Conservation (phyloP, 2,329 filamentous ascomycete genomes). For the Aspergillus pseudoviridinutans region DNA sequence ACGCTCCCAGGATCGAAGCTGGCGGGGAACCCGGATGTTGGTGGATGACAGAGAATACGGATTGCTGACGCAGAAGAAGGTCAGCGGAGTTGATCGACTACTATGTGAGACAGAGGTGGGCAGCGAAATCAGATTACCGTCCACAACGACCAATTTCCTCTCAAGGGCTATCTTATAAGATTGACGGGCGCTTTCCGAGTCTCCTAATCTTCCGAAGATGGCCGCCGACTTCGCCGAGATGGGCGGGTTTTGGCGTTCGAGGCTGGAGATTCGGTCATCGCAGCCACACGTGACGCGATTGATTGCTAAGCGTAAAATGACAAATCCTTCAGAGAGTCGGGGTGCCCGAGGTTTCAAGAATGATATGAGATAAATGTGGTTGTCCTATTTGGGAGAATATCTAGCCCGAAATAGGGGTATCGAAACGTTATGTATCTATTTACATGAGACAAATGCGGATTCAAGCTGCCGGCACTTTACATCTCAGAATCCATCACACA, state of each 20-base stretch:
- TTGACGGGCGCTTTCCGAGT: not conserved
- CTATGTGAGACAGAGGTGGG: no score
- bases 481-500: not conserved
- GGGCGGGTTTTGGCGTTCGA: not conserved
- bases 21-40: slow-evolving; percentile 1
- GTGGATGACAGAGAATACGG: not conserved
- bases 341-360: no score
- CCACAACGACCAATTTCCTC: not conserved
- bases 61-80: not conserved
- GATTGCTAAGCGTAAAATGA: not conserved
- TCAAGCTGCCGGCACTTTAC: not conserved
- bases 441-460: not conserved
- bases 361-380: not conserved
- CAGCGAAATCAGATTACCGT: not conserved
- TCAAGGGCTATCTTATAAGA: not conserved
- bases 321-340: not conserved
- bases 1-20: not conserved
- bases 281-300: not conserved
- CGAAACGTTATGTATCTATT: not conserved
- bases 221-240: not conserved
- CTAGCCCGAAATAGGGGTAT: not conserved
- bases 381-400: not conserved
- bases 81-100: not conserved
- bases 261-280: not conserved
- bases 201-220: not conserved